phyloP scores from a whole-genome alignment of 2,329 filamentous ascomycete species.

The Colletotrichum musae region DNA sequence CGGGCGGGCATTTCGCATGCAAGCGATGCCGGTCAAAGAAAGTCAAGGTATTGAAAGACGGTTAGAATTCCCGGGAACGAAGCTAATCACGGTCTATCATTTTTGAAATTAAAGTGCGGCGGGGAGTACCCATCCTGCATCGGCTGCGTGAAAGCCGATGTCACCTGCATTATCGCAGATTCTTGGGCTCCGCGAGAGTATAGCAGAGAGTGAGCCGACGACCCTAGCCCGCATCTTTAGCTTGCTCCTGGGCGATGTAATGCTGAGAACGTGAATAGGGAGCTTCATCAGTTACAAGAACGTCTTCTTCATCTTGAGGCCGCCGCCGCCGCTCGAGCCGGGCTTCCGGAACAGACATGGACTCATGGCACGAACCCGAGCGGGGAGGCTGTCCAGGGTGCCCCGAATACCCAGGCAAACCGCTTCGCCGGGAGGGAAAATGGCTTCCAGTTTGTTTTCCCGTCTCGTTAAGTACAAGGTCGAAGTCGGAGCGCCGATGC shows the following conservation, averaged over 20 bases:
- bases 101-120: not conserved
- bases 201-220: not conserved
- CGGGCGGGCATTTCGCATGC: not conserved
- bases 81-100: not conserved
- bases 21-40: not conserved
- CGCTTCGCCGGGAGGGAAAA: not conserved
- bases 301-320: not conserved
- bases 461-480: too few relatives aligned
- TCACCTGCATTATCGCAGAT: not conserved
- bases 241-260: not conserved
- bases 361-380: not conserved
- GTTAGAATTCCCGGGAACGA: too few relatives aligned
- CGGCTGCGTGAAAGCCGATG: not conserved
- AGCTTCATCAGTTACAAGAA: not conserved
- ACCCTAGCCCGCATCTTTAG: not conserved
- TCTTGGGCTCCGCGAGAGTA: not conserved
- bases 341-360: not conserved
- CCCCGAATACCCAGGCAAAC: not conserved
- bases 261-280: not conserved
- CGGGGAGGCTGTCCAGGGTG: not conserved
- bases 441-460: not conserved
- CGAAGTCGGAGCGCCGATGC: not conserved
- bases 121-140: not conserved
- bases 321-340: not conserved
- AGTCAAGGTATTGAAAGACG: not conserved